Base-by-base conservation (phyloP, 2,329 filamentous ascomycete species). In the Podosphaera fusca region DNA sequence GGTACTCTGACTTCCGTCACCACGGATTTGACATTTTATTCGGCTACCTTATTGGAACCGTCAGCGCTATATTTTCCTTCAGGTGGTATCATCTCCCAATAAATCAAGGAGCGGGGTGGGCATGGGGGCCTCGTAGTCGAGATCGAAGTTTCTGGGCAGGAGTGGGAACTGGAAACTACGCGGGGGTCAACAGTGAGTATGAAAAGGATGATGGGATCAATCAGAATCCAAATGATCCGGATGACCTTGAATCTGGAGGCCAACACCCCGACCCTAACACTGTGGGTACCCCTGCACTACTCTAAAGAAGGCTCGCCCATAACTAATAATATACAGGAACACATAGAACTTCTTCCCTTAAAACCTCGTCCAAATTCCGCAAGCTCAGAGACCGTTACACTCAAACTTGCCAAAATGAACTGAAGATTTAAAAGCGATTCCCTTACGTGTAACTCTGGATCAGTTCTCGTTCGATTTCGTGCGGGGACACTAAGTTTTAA, bases 21-120 rank as follows among this genome's bases (percentile, higher is more conserved):
- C 85, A 90, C 67, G 88, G 83, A n/a, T 90, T 95, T 67, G 90
- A 96, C 62, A 85, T 95, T 61, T 70, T 95, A 2, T 87, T 85
- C 60, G 90, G 90, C n/a, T 84, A 82, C 57, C 62, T 85, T 10
- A 84, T 95, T 60, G 90, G 90, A 7, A 75, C 82, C 12, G 70
- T 81, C 50, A 78, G 78, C 42, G 78, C 85, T 29, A 81, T 82
- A 67, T 80, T 90, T 63, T 78, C 82, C 2, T 95, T 95, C 72
- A 76, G 85, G 31, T 87, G 83, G 72, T 95, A 95, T 67, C 87
- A 95, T 66, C 71, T 92, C 8, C 87, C 88, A 0, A 80, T 94
- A 60, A 74, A 72, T 29, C 75, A 77, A n/a, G 87, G 87, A 5
- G 84, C 83, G 1, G 89, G 89, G 12, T 95, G 88, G 87, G 81